phyloP scores from a whole-genome alignment of 306 rosid species.

The Begonia fuchsioides region DNA sequence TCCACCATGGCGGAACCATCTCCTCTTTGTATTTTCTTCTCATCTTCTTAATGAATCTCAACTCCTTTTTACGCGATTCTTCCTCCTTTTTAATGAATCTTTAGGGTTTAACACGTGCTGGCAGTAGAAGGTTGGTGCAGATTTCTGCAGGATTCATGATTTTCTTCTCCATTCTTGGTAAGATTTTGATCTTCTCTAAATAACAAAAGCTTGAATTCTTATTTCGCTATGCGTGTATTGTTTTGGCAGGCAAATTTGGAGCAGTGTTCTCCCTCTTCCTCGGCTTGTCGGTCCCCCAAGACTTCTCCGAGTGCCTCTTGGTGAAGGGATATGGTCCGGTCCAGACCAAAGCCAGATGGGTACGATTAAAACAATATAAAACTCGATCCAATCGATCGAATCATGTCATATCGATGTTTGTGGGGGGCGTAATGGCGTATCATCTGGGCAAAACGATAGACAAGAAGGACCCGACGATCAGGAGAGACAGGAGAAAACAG shows the following conservation, averaged over 20 bases:
- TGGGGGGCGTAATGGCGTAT: too few species aligned
- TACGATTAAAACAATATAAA: conserved; percentile 16
- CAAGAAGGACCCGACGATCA: too few species aligned
- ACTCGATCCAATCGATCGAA: too few species aligned
- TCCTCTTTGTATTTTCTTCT: conserved; percentile 4
- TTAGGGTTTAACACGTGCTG: conserved; percentile 84
- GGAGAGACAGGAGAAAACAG: too few species aligned
- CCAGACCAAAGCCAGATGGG: conserved; percentile 88
- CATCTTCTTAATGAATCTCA: background rate
- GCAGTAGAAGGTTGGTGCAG: conserved; percentile 94
- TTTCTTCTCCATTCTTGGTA: conserved; percentile 93
- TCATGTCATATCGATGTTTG: too few species aligned
- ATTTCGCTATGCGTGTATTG: background rate
- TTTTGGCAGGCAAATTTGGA: conserved; percentile 79
- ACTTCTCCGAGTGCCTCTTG: conserved; percentile 77
- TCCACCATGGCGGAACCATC: conserved; percentile 92
- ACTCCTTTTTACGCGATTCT: too few species aligned
- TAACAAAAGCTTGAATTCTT: background rate
- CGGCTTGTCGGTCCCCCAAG: conserved; percentile 83
- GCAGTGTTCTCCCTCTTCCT: conserved; percentile 86
- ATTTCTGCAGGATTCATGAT: conserved; percentile 98
- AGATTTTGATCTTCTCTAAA: conserved; percentile 9
- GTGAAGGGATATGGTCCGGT: conserved; percentile 86
- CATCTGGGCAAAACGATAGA: too few species aligned
- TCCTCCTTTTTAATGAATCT: conserved; percentile 29